Percentiles rank a stretch among this genome's conserved stretches.
Evolutionary conservation across 371 early-diverging fungal genomes (phyloP).

Genomic region (Synchytrium microbalum): DNA sequence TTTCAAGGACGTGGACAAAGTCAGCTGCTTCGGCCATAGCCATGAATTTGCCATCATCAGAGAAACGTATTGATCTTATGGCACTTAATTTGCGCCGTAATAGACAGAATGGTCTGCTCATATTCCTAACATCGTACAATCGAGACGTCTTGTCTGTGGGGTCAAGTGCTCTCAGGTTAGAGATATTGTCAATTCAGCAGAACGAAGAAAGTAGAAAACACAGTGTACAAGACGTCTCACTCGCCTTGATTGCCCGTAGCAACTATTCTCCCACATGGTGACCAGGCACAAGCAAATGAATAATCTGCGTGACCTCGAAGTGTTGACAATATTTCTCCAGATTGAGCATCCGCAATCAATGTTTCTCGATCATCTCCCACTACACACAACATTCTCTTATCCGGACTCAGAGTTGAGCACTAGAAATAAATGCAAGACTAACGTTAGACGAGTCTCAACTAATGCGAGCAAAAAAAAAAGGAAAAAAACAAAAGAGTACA

Average conservation of each 20-base stretch:
- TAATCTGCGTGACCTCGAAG: conserved; percentile 64
- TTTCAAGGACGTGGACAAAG: conserved; percentile 67
- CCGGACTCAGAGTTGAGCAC: conserved; percentile 60
- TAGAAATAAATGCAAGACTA: conserved; percentile 16
- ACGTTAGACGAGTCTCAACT: not conserved
- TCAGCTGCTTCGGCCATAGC: conserved; percentile 64
- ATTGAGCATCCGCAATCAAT: conserved; percentile 46
- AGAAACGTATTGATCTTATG: conserved; percentile 66
- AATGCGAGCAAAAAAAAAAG: too few species aligned
- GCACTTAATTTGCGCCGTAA: conserved; percentile 62
- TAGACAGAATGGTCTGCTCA: conserved; percentile 48
- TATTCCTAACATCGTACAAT: conserved; percentile 69
- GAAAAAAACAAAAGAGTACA: too few species aligned
- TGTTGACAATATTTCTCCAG: conserved; percentile 43
- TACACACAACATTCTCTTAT: conserved; percentile 56
- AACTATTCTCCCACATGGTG: conserved; percentile 59
- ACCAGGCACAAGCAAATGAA: conserved; percentile 77
- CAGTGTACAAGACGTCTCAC: too few species aligned
- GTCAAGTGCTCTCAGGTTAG: conserved; percentile 31
- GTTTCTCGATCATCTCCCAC: conserved; percentile 65
- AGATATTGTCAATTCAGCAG: conserved; percentile 6
- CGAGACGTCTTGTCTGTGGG: conserved; percentile 36
- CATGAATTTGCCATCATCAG: conserved; percentile 58
- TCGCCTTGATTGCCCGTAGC: conserved; percentile 77
- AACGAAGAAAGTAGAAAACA: too few species aligned